Evolutionary conservation across 2,329 filamentous ascomycete genomes (phyloP).

Genomic region (Polychaeton citri): DNA sequence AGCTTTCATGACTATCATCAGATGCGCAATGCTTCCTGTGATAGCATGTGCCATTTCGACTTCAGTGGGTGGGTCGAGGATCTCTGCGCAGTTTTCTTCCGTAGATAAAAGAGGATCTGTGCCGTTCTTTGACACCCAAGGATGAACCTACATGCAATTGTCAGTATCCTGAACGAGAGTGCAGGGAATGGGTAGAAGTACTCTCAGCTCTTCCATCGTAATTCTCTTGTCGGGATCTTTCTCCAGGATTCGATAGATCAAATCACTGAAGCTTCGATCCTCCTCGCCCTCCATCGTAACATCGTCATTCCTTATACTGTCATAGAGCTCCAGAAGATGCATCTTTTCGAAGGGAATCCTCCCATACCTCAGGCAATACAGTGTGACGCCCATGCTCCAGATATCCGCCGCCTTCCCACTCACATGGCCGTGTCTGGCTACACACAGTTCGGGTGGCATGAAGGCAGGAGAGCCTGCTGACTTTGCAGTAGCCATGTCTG

Average conservation of each 20-base stretch:
- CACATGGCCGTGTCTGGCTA: slow-evolving; percentile 71
- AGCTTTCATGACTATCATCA: slow-evolving; percentile 83
- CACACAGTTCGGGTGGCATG: slow-evolving; percentile 82
- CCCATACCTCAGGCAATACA: slow-evolving; percentile 87
- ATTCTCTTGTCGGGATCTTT: slow-evolving; percentile 79
- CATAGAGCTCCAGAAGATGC: slow-evolving; percentile 74
- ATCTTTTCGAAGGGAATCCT: slow-evolving; percentile 71
- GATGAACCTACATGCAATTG: slow-evolving; percentile 52
- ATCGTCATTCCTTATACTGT: slow-evolving; percentile 65
- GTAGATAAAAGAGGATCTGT: slow-evolving; percentile 63
- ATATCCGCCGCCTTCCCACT: slow-evolving; percentile 86
- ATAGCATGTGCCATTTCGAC: slow-evolving; percentile 85
- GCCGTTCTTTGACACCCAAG: slow-evolving; percentile 80
- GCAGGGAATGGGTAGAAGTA: slow-evolving; percentile 35
- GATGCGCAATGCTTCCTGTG: slow-evolving; percentile 73
- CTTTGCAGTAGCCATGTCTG: slow-evolving; percentile 81
- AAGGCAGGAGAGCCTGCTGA: slow-evolving; percentile 92
- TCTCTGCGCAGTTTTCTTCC: slow-evolving; percentile 73
- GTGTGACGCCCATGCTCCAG: slow-evolving; percentile 94
- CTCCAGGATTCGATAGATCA: slow-evolving; percentile 62
- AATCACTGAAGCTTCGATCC: slow-evolving; percentile 56
- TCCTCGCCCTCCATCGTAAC: slow-evolving; percentile 49
- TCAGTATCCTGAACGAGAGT: background rate
- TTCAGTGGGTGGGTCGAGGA: slow-evolving; percentile 74
- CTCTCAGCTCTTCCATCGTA: slow-evolving; percentile 66